These are phyloP conservation scores for Zarea fungicola DNA, from an alignment of 2,329 filamentous ascomycete species.

Conservation along the genomic window DNA sequence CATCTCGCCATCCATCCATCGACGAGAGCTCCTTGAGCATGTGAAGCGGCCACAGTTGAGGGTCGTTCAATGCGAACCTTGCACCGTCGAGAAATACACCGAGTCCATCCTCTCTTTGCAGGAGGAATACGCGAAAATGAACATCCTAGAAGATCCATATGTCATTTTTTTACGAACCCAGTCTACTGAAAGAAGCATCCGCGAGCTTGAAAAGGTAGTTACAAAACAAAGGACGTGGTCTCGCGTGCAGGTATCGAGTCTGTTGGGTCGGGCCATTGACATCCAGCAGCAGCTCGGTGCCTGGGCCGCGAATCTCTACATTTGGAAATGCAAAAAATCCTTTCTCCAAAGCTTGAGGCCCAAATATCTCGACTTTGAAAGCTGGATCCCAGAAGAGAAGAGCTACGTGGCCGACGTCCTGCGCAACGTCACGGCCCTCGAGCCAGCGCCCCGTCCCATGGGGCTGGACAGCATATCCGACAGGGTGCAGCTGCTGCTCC, in stretches of 20 bases:
- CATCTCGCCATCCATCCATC: slow-evolving; percentile 61
- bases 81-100: slow-evolving; percentile 19
- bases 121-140: slow-evolving; percentile 36
- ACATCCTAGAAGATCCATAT: slow-evolving; percentile 58
- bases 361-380: slow-evolving; percentile 26
- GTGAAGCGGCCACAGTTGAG: slow-evolving; percentile 61
- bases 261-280: slow-evolving; percentile 45
- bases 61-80: slow-evolving; percentile 27
- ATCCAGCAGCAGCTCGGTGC: slow-evolving; percentile 56
- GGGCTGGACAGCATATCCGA: slow-evolving; percentile 38
- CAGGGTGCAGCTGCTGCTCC: slow-evolving; percentile 54
- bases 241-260: slow-evolving; percentile 49
- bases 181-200: slow-evolving; percentile 35
- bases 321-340: slow-evolving; percentile 42
- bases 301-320: slow-evolving; percentile 66
- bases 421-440: slow-evolving; percentile 26
- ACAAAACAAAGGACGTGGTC: slow-evolving; percentile 45
- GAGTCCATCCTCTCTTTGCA: slow-evolving; percentile 40
- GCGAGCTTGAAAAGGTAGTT: slow-evolving; percentile 34
- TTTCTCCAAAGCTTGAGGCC: slow-evolving; percentile 24
- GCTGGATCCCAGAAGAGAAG: slow-evolving; percentile 47
- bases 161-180: slow-evolving; percentile 42
- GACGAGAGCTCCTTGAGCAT: slow-evolving; percentile 62
- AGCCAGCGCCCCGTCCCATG: slow-evolving; percentile 16
- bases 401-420: slow-evolving; percentile 49